Percentiles rank a stretch among this genome's conserved stretches.
These are phyloP conservation scores for Paramecium caudatum DNA, from an alignment of 73 alveolate species.

Conservation along the genomic window DNA sequence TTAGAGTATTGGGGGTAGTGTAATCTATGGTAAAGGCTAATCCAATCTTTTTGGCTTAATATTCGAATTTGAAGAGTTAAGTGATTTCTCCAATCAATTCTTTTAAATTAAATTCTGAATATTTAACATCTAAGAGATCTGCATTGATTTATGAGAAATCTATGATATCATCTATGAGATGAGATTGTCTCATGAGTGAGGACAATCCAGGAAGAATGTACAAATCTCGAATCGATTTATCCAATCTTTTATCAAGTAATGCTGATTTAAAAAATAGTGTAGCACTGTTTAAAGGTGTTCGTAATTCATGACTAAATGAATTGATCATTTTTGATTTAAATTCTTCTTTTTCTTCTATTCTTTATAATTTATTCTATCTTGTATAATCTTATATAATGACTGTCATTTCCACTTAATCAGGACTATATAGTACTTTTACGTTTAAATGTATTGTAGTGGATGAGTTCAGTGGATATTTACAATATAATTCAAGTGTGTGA, in stretches of 20 bases:
- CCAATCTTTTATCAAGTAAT: constrained; percentile 66
- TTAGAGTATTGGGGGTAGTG: neutral
- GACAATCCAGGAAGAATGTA: constrained; percentile 67
- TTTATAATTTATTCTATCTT: constrained; percentile 62
- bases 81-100: constrained; percentile 4
- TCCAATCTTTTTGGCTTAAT: constrained; percentile 33
- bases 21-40: constrained; percentile 50
- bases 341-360: constrained; percentile 70
- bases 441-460: neutral
- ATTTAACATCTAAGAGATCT: neutral
- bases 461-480: neutral
- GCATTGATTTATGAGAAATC: constrained; percentile 75
- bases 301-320: constrained; percentile 74
- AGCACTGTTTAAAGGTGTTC: constrained; percentile 74
- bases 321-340: constrained; percentile 70
- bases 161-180: constrained; percentile 67
- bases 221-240: constrained; percentile 7
- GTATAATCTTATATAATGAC: constrained; percentile 57
- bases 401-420: constrained; percentile 57
- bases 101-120: constrained; percentile 7
- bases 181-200: constrained; percentile 37
- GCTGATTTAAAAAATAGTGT: constrained; percentile 66
- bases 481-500: constrained; percentile 54
- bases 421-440: constrained; percentile 7
- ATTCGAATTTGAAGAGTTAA: constrained; percentile 53